A percentile compares a stretch with the other conserved stretches of the same genome.
These are phyloP conservation scores for Batkoa obscura DNA, from an alignment of 371 early-diverging fungal species.

Conservation along the genomic window DNA sequence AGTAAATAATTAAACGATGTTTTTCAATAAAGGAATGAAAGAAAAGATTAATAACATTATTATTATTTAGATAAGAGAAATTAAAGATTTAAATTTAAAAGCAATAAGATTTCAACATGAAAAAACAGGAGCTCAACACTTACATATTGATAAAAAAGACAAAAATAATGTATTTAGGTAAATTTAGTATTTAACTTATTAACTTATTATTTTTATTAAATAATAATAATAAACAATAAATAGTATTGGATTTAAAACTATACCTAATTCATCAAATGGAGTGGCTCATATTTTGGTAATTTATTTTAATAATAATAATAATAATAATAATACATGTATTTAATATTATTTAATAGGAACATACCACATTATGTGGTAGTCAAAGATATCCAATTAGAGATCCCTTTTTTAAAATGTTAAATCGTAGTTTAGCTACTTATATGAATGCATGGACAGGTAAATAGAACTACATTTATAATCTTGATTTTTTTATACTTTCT, in stretches of 20 bases:
- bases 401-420: constrained; percentile 95
- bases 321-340: too few relatives aligned
- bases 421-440: constrained; percentile 84
- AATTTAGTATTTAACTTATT: not conserved
- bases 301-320: not conserved
- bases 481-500: not conserved
- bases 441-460: constrained; percentile 91
- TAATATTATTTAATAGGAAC: constrained; percentile 32
- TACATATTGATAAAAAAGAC: constrained; percentile 74
- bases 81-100: constrained; percentile 46
- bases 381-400: constrained; percentile 77
- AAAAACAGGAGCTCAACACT: constrained; percentile 66
- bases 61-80: constrained; percentile 15
- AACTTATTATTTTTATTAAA: not conserved
- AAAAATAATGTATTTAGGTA: constrained; percentile 72
- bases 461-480: not conserved
- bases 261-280: constrained; percentile 63
- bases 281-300: constrained; percentile 76
- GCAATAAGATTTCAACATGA: constrained; percentile 47
- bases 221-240: not conserved
- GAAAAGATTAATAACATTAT: too few relatives aligned
- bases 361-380: constrained; percentile 83
- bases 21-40: too few relatives aligned
- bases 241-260: constrained; percentile 76
- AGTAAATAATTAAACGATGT: too few relatives aligned